A percentile compares a stretch with the other conserved stretches of the same genome.
These are phyloP conservation scores for Calonectria pseudoreteaudii DNA, from an alignment of 2,329 filamentous ascomycete genomes.

Conservation along the genomic window DNA sequence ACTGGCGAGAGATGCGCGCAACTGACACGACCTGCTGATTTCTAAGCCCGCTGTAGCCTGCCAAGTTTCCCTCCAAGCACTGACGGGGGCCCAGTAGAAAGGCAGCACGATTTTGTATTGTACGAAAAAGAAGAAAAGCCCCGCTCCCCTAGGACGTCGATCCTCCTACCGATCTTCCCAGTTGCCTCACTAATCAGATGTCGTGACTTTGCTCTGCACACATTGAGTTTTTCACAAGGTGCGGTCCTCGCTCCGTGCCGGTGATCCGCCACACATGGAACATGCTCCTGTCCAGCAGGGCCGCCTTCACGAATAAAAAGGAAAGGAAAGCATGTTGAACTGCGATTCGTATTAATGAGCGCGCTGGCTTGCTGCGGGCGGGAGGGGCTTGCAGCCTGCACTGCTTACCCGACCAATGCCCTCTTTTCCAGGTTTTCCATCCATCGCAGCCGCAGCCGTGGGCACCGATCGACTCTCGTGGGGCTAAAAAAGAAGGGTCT, in stretches of 20 bases:
- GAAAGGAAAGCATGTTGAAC: not conserved
- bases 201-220: not conserved
- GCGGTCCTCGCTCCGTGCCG: not conserved
- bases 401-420: not conserved
- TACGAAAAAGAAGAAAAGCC: not conserved
- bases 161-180: not conserved
- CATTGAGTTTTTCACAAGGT: not conserved
- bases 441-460: not conserved
- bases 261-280: not conserved
- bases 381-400: not conserved
- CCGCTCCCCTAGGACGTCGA: not conserved
- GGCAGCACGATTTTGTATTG: not conserved
- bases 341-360: not conserved
- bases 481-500: not conserved
- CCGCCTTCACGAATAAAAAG: not conserved
- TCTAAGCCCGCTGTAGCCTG: not conserved
- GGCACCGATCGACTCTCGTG: not conserved
- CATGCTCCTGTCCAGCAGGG: not conserved
- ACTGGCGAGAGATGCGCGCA: not conserved
- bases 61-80: not conserved
- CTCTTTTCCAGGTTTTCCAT: not conserved
- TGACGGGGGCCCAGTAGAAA: not conserved
- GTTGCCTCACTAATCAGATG: not conserved
- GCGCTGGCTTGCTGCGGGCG: not conserved
- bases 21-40: not conserved